These are phyloP conservation scores for Cystobasidium tubakii DNA, from an alignment of 768 basidiomycete genomes.

Conservation along the genomic window DNA sequence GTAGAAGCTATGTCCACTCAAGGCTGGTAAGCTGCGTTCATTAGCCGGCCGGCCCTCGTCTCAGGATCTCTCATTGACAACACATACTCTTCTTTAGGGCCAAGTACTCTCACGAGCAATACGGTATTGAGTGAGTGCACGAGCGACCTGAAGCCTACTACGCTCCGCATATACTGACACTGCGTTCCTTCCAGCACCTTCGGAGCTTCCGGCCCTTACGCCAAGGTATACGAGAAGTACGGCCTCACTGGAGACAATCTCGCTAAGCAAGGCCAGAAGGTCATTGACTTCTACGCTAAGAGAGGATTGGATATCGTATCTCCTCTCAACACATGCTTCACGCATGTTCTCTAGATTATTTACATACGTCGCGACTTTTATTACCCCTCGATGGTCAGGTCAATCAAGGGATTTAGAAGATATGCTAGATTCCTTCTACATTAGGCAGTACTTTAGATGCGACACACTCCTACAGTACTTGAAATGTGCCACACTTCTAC, in stretches of 20 bases:
- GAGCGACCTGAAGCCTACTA: neutral
- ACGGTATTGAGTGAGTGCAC: conserved; percentile 18
- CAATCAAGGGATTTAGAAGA: neutral
- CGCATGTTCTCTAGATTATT: conserved; percentile 25
- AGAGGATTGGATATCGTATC: conserved; percentile 2
- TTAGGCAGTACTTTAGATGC: too few relatives aligned
- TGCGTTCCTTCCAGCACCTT: conserved; percentile 8
- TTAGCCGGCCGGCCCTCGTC: too few relatives aligned
- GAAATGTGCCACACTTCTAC: too few relatives aligned
- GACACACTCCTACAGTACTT: too few relatives aligned
- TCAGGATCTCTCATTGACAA: too few relatives aligned
- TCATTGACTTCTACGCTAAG: conserved; percentile 29
- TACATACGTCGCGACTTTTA: neutral
- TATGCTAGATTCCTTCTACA: too few relatives aligned
- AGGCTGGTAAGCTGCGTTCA: neutral
- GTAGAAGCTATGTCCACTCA: conserved; percentile 27
- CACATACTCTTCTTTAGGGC: too few relatives aligned
- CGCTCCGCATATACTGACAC: too few relatives aligned
- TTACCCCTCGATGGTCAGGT: too few relatives aligned
- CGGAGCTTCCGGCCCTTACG: conserved; percentile 22
- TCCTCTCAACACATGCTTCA: conserved; percentile 28
- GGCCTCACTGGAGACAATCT: conserved; percentile 15
- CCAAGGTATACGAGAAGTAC: conserved; percentile 31
- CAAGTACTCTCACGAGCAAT: conserved; percentile 30
- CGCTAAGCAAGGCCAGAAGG: conserved; percentile 13